Evolutionary conservation across 306 rosid genomes (phyloP), one percentile per base, ranked within the genome.

Genomic region (Carpinus fangiana): DNA sequence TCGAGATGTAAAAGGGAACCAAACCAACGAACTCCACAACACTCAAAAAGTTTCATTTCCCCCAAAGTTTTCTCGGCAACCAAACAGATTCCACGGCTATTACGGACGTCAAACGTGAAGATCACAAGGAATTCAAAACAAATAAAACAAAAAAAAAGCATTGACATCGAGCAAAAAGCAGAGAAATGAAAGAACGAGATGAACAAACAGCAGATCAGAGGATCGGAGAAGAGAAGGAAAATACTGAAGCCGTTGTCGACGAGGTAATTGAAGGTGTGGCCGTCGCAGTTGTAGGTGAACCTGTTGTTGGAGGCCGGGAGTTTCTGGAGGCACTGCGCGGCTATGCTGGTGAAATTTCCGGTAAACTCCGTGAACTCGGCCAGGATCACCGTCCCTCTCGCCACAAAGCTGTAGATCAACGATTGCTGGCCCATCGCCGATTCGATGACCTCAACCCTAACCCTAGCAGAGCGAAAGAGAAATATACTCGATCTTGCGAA

Each of bases 181-280:
- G 61, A 7, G 61, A 55, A 55, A 55, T n/a, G 61, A 55, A 55
- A 55, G 8, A 55, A 59, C 34, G 65, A 59, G 65, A 59, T 23
- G 14, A 59, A 10, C 6, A 26, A 11, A 23, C 1, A 23, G 65
- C 11, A 59, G 65, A 59, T 23, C 65, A 23, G 6, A 48, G 52
- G 4, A 48, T 18, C 10, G 13, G 60, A 73, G 34, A 21, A 59
- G 50, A 62, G 8, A 8, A 3, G 2, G 52, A 23, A 86, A 91
- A 1, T 76, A 94, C 98, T 92, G 87, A 92, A 92, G 77, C 98
- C 98, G 62, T 86, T 90, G 60, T 94, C 92, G 80, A 86, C 95
- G 82, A 94, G 98, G 81, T 94, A 94, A 82, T 94, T 94, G 92
- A 94, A 94, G 73, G 98, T 94, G 89, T 94, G 98, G 38, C 95